These are phyloP conservation scores for Capsicum rhomboideum DNA, from an alignment of 257 asterid genomes.

Conservation along the genomic window DNA sequence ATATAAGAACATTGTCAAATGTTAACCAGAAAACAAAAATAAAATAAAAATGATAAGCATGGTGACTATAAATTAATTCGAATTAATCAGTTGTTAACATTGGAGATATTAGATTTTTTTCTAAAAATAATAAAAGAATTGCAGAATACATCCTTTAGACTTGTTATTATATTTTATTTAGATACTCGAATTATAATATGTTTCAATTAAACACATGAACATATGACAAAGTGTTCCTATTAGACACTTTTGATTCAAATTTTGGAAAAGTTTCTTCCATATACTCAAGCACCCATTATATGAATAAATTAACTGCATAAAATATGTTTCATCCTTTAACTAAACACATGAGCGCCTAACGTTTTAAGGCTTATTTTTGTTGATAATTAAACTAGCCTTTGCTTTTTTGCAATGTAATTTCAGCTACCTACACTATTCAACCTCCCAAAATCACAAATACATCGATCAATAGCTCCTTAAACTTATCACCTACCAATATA, in stretches of 20 bases:
- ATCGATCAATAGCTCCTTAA: no score
- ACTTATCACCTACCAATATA: no score
- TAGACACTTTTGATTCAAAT: neutral
- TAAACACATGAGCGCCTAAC: no score
- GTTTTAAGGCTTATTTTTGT: neutral
- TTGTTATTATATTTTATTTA: neutral
- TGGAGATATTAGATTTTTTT: neutral
- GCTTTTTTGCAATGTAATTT: neutral
- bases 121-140: neutral
- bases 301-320: neutral
- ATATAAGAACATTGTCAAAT: neutral
- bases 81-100: no score
- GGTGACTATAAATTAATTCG: no score
- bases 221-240: neutral
- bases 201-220: neutral
- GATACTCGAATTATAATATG: neutral
- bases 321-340: no score
- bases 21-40: neutral
- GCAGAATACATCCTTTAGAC: neutral
- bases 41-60: no score
- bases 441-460: no score
- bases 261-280: accelerated
- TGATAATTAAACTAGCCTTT: neutral
- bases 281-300: neutral
- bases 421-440: conserved; percentile 19